Conservation (phyloP, 2,329 filamentous ascomycete species). For the Fusarium sp. region DNA sequence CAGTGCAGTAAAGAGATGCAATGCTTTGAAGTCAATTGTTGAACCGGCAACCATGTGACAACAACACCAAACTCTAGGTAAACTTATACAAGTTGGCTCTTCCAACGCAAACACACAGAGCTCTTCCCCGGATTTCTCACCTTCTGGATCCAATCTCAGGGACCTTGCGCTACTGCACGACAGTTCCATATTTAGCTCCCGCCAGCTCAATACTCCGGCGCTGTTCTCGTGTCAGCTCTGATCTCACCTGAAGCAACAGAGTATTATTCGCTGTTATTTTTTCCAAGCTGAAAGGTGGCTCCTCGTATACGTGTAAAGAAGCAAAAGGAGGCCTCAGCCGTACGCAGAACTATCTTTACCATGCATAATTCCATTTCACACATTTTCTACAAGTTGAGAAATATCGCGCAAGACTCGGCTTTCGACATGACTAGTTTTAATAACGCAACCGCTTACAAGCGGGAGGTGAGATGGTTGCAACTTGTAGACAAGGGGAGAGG, state of each 20-base stretch:
- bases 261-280: not conserved
- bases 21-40: not conserved
- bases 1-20: not conserved
- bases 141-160: slow-evolving; percentile 21
- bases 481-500: slow-evolving; percentile 7
- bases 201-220: slow-evolving; percentile 31
- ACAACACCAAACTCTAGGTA: no score
- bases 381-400: not conserved
- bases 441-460: slow-evolving; percentile 1
- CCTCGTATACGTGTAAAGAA: slow-evolving; percentile 3
- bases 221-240: slow-evolving; percentile 16
- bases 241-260: not conserved
- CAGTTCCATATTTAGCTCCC: slow-evolving; percentile 43
- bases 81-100: no score
- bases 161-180: slow-evolving; percentile 40
- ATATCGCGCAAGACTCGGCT: slow-evolving; percentile 13
- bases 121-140: slow-evolving; percentile 25
- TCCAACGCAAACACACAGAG: not conserved
- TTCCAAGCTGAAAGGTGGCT: not conserved
- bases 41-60: slow-evolving; percentile 3
- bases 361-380: not conserved
- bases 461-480: slow-evolving; percentile 1
- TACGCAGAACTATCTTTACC: slow-evolving; percentile 1
- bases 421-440: not conserved
- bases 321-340: slow-evolving; percentile 3